A percentile compares a stretch with the other conserved stretches of the same genome.
These are phyloP conservation scores for Pluteus cervinus DNA, from an alignment of 768 basidiomycete genomes.

Conservation along the genomic window DNA sequence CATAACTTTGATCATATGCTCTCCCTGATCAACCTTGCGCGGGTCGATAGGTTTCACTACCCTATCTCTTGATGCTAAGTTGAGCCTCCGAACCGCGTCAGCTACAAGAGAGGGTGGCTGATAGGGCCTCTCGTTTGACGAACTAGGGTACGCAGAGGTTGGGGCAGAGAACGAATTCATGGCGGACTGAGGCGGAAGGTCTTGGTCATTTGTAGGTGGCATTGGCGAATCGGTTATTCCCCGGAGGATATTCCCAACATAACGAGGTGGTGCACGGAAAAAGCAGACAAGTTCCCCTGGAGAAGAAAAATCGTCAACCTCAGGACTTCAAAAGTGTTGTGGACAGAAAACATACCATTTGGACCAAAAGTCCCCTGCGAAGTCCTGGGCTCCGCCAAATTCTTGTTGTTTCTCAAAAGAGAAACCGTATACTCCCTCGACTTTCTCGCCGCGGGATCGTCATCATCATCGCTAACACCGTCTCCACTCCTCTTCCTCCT, in stretches of 20 bases:
- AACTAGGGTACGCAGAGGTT: neutral
- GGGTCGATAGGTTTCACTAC: slow-evolving; percentile 29
- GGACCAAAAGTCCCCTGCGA: slow-evolving; percentile 88
- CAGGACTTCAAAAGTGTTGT: neutral
- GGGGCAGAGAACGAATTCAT: neutral
- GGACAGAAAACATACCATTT: slow-evolving; percentile 49
- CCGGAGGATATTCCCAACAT: slow-evolving; percentile 54
- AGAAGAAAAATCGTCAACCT: slow-evolving; percentile 3
- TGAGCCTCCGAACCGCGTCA: slow-evolving; percentile 66
- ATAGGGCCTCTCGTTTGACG: slow-evolving; percentile 18
- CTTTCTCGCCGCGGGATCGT: slow-evolving; percentile 25
- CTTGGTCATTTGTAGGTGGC: slow-evolving; percentile 8
- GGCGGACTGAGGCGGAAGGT: slow-evolving; percentile 12
- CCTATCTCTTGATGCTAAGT: slow-evolving; percentile 55
- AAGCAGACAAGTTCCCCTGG: slow-evolving; percentile 84
- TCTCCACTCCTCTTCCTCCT: neutral
- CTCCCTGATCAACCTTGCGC: slow-evolving; percentile 41
- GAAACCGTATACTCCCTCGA: too few species aligned
- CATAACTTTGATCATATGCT: slow-evolving; percentile 68
- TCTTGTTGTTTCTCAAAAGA: slow-evolving; percentile 61
- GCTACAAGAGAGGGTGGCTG: slow-evolving; percentile 67
- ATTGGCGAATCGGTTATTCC: slow-evolving; percentile 32
- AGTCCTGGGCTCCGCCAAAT: slow-evolving; percentile 77
- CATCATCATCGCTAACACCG: too few species aligned
- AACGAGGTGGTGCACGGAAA: slow-evolving; percentile 70